Conservation (phyloP, 2,329 filamentous ascomycete species). For the Hypoxylon sp. region DNA sequence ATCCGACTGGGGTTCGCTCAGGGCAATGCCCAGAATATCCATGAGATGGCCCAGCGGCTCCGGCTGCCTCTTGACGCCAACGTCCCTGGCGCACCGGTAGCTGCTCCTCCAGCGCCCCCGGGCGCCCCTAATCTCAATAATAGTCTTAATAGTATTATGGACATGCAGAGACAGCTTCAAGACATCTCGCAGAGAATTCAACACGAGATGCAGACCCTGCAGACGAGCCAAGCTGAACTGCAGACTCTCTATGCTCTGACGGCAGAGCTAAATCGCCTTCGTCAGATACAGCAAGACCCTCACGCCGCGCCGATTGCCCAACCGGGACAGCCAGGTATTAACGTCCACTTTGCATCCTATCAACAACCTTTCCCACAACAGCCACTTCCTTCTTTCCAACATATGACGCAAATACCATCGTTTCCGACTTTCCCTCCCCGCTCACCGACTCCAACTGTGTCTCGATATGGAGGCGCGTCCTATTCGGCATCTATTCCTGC, state of each 20-base stretch:
- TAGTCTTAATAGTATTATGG: constrained; percentile 46
- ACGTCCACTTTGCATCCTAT: constrained; percentile 42
- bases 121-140: constrained; percentile 19
- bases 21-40: constrained; percentile 73
- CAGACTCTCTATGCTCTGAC: constrained; percentile 77
- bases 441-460: constrained; percentile 60
- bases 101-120: constrained; percentile 25
- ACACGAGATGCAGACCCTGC: constrained; percentile 75
- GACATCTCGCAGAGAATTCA: constrained; percentile 78
- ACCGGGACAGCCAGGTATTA: constrained; percentile 41
- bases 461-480: constrained; percentile 63
- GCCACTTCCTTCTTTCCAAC: constrained; percentile 31
- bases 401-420: constrained; percentile 44
- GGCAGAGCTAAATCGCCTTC: constrained; percentile 76
- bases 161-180: constrained; percentile 72
- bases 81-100: constrained; percentile 35
- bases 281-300: constrained; percentile 63
- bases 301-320: constrained; percentile 40
- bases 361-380: constrained; percentile 34
- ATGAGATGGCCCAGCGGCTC: constrained; percentile 76
- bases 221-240: constrained; percentile 76
- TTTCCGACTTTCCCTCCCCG: constrained; percentile 54
- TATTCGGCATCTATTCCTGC: constrained; percentile 68
- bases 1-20: constrained; percentile 83
- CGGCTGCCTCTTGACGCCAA: constrained; percentile 60